Conservation (phyloP, 2,329 filamentous ascomycete genomes). For the Aspergillaceae sp. region DNA sequence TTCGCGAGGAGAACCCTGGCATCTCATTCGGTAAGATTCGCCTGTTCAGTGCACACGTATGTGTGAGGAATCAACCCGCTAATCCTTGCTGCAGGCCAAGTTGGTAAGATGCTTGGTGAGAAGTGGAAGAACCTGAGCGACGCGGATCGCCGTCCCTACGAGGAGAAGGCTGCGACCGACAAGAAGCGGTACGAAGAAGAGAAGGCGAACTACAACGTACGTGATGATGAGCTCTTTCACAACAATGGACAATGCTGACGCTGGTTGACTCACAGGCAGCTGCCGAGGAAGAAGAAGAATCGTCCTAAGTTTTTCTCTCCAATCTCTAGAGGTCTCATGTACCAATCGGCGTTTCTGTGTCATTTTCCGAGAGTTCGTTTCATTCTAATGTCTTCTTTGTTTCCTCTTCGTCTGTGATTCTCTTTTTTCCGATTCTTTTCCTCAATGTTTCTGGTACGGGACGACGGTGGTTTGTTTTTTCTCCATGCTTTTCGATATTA, state of each 20-base stretch:
- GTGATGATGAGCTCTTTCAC: constrained; percentile 1
- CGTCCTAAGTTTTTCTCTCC: constrained; percentile 21
- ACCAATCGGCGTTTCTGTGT: constrained; percentile 28
- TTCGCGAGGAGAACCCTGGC: constrained; percentile 95
- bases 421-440: constrained; percentile 20
- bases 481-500: constrained; percentile 15
- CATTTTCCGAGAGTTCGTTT: constrained; percentile 13
- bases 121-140: constrained; percentile 96
- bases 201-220: constrained; percentile 74
- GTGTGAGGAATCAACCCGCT: constrained; percentile 1
- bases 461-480: constrained; percentile 23
- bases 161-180: constrained; percentile 90
- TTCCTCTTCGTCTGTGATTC: constrained; percentile 18
- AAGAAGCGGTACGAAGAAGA: constrained; percentile 99
- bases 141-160: constrained; percentile 86
- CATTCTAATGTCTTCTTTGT: neutral
- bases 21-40: constrained; percentile 74
- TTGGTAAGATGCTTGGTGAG: constrained; percentile 96
- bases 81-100: constrained; percentile 56
- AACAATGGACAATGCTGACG: constrained; percentile 1
- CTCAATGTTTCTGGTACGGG: constrained; percentile 24
- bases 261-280: constrained; percentile 16
- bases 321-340: constrained; percentile 13
- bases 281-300: constrained; percentile 50
- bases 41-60: neutral